A percentile compares a stretch with the other conserved stretches of the same genome.
These are phyloP conservation scores for Mycena belliarum DNA, from an alignment of 768 basidiomycete genomes.

Conservation along the genomic window DNA sequence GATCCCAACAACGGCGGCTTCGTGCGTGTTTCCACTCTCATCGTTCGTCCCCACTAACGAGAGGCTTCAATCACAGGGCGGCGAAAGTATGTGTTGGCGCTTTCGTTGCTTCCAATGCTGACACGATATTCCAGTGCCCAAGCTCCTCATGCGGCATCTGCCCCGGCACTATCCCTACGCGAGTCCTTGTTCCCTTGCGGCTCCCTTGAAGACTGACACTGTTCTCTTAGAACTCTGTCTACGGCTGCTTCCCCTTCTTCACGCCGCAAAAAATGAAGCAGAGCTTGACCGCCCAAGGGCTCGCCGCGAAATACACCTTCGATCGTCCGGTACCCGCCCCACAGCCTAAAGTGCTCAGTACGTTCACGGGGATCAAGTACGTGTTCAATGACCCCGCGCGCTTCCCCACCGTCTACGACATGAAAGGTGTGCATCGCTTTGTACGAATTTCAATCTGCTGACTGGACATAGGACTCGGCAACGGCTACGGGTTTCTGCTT, in stretches of 20 bases:
- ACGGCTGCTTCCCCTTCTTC: constrained; percentile 70
- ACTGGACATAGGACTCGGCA: constrained; percentile 12
- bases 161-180: constrained; percentile 43
- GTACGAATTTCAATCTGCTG: not conserved
- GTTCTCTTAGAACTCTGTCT: constrained; percentile 46
- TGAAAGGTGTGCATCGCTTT: constrained; percentile 16
- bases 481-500: constrained; percentile 35
- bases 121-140: constrained; percentile 34
- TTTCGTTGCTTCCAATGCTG: not conserved
- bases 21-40: not conserved
- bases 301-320: constrained; percentile 42
- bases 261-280: constrained; percentile 47
- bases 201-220: not conserved
- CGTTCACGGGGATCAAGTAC: constrained; percentile 31
- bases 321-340: constrained; percentile 35
- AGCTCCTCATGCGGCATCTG: constrained; percentile 46
- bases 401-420: constrained; percentile 35
- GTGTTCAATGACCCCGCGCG: constrained; percentile 31
- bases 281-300: constrained; percentile 39
- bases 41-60: too few species aligned
- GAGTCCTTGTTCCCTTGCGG: not conserved
- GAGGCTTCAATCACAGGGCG: too few species aligned
- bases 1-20: constrained; percentile 42
- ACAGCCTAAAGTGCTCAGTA: constrained; percentile 33
- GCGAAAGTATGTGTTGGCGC: constrained; percentile 29